These are phyloP conservation scores for Acanthamoeba triangularis DNA, from an alignment of 208 protist genomes.

Conservation along the genomic window DNA sequence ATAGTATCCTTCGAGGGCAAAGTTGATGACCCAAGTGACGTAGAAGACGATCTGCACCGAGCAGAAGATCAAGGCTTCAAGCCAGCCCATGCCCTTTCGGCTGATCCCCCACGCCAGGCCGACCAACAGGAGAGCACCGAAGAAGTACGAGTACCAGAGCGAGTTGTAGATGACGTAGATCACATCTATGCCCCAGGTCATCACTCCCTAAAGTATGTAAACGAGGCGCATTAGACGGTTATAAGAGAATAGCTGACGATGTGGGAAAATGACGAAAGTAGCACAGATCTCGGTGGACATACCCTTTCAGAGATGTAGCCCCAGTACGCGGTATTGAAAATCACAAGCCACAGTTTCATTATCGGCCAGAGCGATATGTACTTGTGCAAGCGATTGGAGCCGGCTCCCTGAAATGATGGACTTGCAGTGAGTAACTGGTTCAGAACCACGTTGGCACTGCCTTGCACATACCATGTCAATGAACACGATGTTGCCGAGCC, in stretches of 20 bases:
- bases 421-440: neutral
- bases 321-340: conserved; percentile 30
- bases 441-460: neutral
- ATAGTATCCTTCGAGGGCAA: conserved; percentile 17
- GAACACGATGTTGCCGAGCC: neutral
- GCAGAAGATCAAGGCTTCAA: neutral
- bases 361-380: conserved; percentile 26
- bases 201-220: neutral
- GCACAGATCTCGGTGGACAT: neutral
- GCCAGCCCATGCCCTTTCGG: neutral
- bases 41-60: neutral
- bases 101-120: conserved; percentile 19
- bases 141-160: conserved; percentile 45
- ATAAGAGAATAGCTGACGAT: neutral
- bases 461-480: neutral
- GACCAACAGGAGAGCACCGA: neutral
- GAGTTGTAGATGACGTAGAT: conserved; percentile 46
- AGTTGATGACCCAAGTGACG: conserved; percentile 43
- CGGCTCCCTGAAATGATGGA: neutral
- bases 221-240: neutral
- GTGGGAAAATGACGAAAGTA: neutral
- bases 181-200: neutral
- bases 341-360: neutral
- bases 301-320: neutral
- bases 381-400: conserved; percentile 17